Percentiles rank a stretch among this genome's conserved stretches.
phyloP scores from a whole-genome alignment of 345 rosid genomes.

The Noccaea bulbosa region DNA sequence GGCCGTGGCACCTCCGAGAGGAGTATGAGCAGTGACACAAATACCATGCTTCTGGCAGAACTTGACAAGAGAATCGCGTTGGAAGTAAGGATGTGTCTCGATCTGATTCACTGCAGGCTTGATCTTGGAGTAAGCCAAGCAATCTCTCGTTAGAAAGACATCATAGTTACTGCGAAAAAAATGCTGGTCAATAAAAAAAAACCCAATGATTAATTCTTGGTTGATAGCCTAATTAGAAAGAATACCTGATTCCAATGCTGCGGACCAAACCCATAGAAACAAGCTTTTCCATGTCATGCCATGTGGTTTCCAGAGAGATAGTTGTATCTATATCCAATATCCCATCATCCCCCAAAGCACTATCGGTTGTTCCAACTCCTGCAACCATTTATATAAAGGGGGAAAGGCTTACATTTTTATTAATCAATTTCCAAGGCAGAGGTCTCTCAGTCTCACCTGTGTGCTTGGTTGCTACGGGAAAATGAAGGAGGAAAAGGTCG shows the following conservation, averaged over 20 bases:
- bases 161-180: constrained; percentile 75
- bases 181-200: neutral
- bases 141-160: constrained; percentile 82
- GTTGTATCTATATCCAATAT: constrained; percentile 81
- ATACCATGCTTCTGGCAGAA: constrained; percentile 90
- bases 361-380: constrained; percentile 78
- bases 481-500: constrained; percentile 88
- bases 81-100: constrained; percentile 92
- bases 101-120: constrained; percentile 98
- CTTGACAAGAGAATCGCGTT: constrained; percentile 83
- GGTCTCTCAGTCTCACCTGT: constrained; percentile 62
- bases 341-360: constrained; percentile 78
- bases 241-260: constrained; percentile 64
- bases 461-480: constrained; percentile 81
- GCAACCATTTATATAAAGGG: constrained; percentile 17
- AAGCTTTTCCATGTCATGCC: constrained; percentile 92
- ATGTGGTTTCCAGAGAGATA: constrained; percentile 78
- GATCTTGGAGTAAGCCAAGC: constrained; percentile 88
- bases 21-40: constrained; percentile 85
- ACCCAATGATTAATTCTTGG: neutral
- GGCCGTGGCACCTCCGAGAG: constrained; percentile 78
- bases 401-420: neutral
- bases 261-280: constrained; percentile 83
- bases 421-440: too few species aligned
- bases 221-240: neutral